Percentiles rank a stretch among this genome's conserved stretches.
Evolutionary conservation across 352 stramenopile genomes (phyloP).

Genomic region (Paralagenidium karlingii): DNA sequence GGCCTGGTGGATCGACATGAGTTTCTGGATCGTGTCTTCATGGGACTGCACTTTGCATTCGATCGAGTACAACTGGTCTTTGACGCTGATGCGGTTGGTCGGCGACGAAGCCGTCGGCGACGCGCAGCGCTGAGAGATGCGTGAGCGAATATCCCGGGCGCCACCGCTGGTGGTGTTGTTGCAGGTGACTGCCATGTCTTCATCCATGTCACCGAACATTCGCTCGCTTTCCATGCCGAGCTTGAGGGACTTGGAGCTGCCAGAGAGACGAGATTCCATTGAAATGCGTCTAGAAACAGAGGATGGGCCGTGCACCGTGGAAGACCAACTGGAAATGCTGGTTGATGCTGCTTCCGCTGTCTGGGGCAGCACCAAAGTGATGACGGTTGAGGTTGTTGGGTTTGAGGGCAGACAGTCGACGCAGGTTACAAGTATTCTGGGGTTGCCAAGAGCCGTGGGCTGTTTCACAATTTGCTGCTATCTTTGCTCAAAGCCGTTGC

Average conservation of each 20-base stretch:
- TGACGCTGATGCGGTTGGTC: slow-evolving; percentile 59
- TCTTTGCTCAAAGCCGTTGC: no score
- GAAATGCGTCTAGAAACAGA: no score
- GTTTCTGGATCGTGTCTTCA: slow-evolving; percentile 73
- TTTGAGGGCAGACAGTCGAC: no score
- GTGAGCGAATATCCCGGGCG: slow-evolving; percentile 39
- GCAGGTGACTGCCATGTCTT: no score
- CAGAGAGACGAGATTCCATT: slow-evolving; percentile 59
- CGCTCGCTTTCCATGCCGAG: slow-evolving; percentile 70
- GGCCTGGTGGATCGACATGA: slow-evolving; percentile 72
- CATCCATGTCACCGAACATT: slow-evolving; percentile 69
- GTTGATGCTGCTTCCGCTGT: no score
- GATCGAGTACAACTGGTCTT: slow-evolving; percentile 66
- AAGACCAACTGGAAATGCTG: no score
- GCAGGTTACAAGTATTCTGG: no score
- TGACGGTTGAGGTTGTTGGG: no score
- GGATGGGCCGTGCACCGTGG: no score
- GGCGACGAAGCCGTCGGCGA: slow-evolving; percentile 25
- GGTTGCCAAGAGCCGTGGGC: no score
- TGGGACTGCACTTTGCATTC: slow-evolving; percentile 71
- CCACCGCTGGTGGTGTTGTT: slow-evolving; percentile 32
- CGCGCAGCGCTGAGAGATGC: slow-evolving; percentile 30
- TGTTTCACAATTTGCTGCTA: no score
- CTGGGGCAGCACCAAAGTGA: no score
- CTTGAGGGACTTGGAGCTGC: slow-evolving; percentile 73